These are phyloP conservation scores for Marasmius oreades DNA, from an alignment of 1,284 basidiomycete species.

Conservation along the genomic window DNA sequence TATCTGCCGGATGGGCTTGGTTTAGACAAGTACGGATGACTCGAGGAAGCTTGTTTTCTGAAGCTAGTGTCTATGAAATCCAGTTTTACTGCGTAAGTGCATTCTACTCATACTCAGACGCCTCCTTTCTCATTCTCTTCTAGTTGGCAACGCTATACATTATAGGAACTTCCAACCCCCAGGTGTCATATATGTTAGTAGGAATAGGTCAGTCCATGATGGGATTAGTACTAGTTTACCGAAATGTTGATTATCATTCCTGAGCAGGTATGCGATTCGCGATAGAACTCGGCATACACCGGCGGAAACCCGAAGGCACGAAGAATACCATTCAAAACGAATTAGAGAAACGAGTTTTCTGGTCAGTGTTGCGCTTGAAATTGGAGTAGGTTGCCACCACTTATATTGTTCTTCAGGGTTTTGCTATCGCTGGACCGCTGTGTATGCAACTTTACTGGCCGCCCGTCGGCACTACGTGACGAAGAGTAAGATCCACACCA, in stretches of 20 bases:
- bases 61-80: slow-evolving; percentile 58
- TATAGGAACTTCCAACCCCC: neutral
- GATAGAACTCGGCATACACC: slow-evolving; percentile 45
- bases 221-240: slow-evolving; percentile 24
- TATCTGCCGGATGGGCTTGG: slow-evolving; percentile 60
- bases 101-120: too few relatives aligned
- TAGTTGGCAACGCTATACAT: neutral
- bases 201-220: slow-evolving; percentile 7
- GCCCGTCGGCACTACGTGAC: slow-evolving; percentile 72
- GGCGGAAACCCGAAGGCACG: slow-evolving; percentile 36
- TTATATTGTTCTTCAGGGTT: slow-evolving; percentile 35
- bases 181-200: neutral
- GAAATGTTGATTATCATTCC: slow-evolving; percentile 23
- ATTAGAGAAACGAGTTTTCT: slow-evolving; percentile 70
- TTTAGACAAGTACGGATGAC: slow-evolving; percentile 54
- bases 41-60: slow-evolving; percentile 44
- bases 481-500: slow-evolving; percentile 57
- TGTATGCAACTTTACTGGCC: slow-evolving; percentile 65
- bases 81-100: slow-evolving; percentile 49
- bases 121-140: neutral
- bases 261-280: slow-evolving; percentile 33
- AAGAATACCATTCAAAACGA: slow-evolving; percentile 47
- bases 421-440: slow-evolving; percentile 57
- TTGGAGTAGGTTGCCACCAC: neutral
- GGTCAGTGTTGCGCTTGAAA: slow-evolving; percentile 32